Evolutionary conservation across 495 filamentous ascomycete genomes (phyloP).

Genomic region (Emericellopsis terricola): DNA sequence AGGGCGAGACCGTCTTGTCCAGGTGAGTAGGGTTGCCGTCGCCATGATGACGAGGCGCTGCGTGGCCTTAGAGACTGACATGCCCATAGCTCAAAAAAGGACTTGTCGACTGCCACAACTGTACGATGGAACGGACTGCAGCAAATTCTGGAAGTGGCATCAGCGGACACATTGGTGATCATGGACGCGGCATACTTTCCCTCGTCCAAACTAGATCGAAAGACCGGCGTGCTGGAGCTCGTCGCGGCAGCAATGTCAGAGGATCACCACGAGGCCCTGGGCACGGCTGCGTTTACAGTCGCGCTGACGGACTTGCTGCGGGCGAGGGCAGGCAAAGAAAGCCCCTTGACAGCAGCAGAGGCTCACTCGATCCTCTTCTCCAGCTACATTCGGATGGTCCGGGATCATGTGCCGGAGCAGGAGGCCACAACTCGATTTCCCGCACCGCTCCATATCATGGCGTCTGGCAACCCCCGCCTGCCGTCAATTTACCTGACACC

Average conservation of each 20-base stretch:
- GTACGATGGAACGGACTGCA: slow-evolving; percentile 30
- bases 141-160: slow-evolving; percentile 24
- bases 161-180: slow-evolving; percentile 27
- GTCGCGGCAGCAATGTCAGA: slow-evolving; percentile 28
- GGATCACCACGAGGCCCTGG: slow-evolving; percentile 20
- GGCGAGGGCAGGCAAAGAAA: slow-evolving; percentile 15
- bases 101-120: slow-evolving; percentile 10
- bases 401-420: slow-evolving; percentile 20
- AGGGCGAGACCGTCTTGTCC: slow-evolving; percentile 28
- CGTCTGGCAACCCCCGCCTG: slow-evolving; percentile 21
- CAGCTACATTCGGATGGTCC: slow-evolving; percentile 22
- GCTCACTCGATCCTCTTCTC: slow-evolving; percentile 26
- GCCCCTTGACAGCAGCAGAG: slow-evolving; percentile 24
- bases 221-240: slow-evolving; percentile 25
- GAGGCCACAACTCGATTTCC: slow-evolving; percentile 21
- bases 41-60: too few species aligned
- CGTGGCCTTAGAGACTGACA: not conserved
- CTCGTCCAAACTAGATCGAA: slow-evolving; percentile 19
- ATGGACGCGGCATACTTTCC: slow-evolving; percentile 32
- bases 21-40: too few species aligned
- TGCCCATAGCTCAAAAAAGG: not conserved
- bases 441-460: slow-evolving; percentile 26
- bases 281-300: slow-evolving; percentile 24
- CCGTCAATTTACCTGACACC: slow-evolving; percentile 27
- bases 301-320: slow-evolving; percentile 22